Percentiles rank a stretch among this genome's conserved stretches.
These are phyloP conservation scores for Lignosus rhinocerotis DNA, from an alignment of 1,284 basidiomycete species.

Conservation along the genomic window DNA sequence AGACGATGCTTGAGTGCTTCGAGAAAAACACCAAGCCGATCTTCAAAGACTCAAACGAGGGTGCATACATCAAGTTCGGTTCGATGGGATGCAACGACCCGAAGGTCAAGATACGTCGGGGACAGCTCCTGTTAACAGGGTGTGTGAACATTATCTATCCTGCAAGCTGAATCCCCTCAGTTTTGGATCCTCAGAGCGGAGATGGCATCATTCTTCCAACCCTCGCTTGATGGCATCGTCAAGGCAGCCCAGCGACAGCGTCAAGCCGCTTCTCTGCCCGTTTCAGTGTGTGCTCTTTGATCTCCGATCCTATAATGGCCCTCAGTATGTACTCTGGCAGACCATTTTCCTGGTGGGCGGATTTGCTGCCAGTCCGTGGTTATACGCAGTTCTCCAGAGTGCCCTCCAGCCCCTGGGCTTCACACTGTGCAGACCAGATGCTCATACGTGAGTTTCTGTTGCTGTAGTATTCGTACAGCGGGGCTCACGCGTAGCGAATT, in stretches of 20 bases:
- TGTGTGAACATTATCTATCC: neutral
- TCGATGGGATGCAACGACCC: constrained; percentile 20
- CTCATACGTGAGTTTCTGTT: constrained; percentile 27
- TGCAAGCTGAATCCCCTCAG: neutral
- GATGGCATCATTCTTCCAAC: constrained; percentile 44
- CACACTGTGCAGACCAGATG: constrained; percentile 44
- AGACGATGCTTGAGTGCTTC: constrained; percentile 40
- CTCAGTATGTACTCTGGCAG: constrained; percentile 21
- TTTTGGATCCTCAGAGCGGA: constrained; percentile 25
- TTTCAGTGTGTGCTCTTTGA: constrained; percentile 5
- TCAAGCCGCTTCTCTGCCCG: constrained; percentile 1
- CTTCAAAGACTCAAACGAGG: constrained; percentile 37
- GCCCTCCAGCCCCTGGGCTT: constrained; percentile 34
- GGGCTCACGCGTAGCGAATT: neutral
- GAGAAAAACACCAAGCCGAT: constrained; percentile 44
- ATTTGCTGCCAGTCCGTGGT: constrained; percentile 42
- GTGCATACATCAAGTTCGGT: constrained; percentile 44
- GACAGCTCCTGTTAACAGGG: constrained; percentile 15
- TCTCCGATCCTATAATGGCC: neutral
- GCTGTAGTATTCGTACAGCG: neutral
- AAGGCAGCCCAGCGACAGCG: constrained; percentile 37
- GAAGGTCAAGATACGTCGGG: constrained; percentile 18
- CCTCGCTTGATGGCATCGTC: constrained; percentile 37
- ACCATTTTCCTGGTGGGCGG: constrained; percentile 41
- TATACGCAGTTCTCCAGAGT: constrained; percentile 33